Evolutionary conservation across 495 filamentous ascomycete species (phyloP).

Genomic region (Penicillium herquei): DNA sequence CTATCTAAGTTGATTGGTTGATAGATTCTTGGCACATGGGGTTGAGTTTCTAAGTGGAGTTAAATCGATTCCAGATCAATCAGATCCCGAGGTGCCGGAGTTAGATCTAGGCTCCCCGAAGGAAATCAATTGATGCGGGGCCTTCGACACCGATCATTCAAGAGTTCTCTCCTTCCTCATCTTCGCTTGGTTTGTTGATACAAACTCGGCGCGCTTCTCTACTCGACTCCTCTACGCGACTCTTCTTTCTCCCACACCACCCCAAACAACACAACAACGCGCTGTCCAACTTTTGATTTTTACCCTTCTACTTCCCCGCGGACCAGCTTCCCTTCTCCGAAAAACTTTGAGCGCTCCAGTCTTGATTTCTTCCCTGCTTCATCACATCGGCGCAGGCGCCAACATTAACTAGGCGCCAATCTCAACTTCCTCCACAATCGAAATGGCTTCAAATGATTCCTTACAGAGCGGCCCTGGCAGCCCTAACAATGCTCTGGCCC

Average conservation of each 20-base stretch:
- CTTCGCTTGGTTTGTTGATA: slow-evolving; percentile 9
- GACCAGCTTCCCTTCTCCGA: slow-evolving; percentile 9
- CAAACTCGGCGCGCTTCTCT: background rate
- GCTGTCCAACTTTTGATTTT: background rate
- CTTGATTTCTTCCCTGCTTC: background rate
- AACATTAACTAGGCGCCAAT: too few species aligned
- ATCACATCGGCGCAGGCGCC: slow-evolving; percentile 32
- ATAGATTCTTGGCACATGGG: too few species aligned
- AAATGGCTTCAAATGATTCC: slow-evolving; percentile 14
- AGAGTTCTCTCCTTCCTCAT: slow-evolving; percentile 15
- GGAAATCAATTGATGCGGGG: slow-evolving; percentile 31
- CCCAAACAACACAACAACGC: background rate
- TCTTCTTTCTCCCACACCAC: too few species aligned
- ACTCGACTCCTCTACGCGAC: background rate
- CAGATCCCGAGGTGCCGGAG: slow-evolving; percentile 20
- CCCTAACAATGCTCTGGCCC: slow-evolving; percentile 10
- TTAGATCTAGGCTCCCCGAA: slow-evolving; percentile 30
- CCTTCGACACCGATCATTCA: slow-evolving; percentile 13
- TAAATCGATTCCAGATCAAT: too few species aligned
- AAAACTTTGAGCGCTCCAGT: slow-evolving; percentile 1
- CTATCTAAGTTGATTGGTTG: too few species aligned
- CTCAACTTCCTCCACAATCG: background rate
- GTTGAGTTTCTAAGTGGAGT: too few species aligned
- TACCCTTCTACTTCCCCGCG: background rate
- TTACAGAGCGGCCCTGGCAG: slow-evolving; percentile 4